Evolutionary conservation across 352 stramenopile species (phyloP).

Genomic region (Pythium vanterpoolii): DNA sequence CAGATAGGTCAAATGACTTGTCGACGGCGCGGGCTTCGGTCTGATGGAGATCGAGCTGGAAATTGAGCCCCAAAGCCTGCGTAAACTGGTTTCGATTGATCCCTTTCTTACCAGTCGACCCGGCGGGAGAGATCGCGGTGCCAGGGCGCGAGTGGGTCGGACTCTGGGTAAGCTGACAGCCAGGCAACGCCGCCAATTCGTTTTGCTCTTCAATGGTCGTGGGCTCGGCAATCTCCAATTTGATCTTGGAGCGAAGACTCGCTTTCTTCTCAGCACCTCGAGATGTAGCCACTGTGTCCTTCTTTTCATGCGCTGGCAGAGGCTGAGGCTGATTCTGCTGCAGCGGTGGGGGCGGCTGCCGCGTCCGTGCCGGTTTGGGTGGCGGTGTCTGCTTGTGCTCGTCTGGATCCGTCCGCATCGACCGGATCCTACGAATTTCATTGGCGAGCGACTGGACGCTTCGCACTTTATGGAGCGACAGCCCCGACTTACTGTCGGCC

Average conservation of each 20-base stretch:
- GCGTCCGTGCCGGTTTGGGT: slow-evolving; percentile 7
- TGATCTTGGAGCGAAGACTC: slow-evolving; percentile 60
- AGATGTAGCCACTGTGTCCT: slow-evolving; percentile 19
- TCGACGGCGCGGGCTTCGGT: slow-evolving; percentile 52
- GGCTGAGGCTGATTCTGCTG: slow-evolving; percentile 9
- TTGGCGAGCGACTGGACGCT: slow-evolving; percentile 80
- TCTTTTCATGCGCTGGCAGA: slow-evolving; percentile 28
- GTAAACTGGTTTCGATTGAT: slow-evolving; percentile 70
- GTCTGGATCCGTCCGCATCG: slow-evolving; percentile 40
- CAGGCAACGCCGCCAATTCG: slow-evolving; percentile 23
- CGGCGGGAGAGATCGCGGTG: slow-evolving; percentile 28
- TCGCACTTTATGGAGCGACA: slow-evolving; percentile 55
- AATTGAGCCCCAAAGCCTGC: slow-evolving; percentile 57
- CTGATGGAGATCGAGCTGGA: slow-evolving; percentile 69
- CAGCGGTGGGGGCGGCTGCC: slow-evolving; percentile 14
- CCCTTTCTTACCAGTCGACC: slow-evolving; percentile 55
- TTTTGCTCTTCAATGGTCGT: slow-evolving; percentile 29
- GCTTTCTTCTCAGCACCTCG: slow-evolving; percentile 51
- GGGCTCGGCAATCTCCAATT: slow-evolving; percentile 62
- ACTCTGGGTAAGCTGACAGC: slow-evolving; percentile 39
- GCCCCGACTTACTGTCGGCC: slow-evolving; percentile 46
- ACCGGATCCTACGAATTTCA: slow-evolving; percentile 75
- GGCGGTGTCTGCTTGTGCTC: slow-evolving; percentile 12
- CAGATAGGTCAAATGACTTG: slow-evolving; percentile 77
- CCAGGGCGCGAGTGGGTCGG: slow-evolving; percentile 37